phyloP scores from a whole-genome alignment of 108 stramenopile genomes.

The Chaetoceros muelleri region DNA sequence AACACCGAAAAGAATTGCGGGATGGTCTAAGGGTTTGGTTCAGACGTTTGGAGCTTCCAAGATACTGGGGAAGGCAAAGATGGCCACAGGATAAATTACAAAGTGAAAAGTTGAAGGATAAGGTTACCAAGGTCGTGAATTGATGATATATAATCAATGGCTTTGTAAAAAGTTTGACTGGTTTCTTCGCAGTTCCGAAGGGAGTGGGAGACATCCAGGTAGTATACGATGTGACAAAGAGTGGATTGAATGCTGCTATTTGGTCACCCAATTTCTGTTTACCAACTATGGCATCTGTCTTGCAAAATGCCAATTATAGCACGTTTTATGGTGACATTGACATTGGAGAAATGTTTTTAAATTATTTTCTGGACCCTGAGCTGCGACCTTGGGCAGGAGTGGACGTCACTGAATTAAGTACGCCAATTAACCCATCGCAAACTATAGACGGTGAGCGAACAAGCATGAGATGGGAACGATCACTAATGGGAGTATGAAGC shows the following conservation, averaged over 20 bases:
- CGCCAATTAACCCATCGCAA: too few relatives aligned
- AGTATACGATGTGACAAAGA: too few relatives aligned
- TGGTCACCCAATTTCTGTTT: slow-evolving; percentile 33
- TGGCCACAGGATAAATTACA: too few relatives aligned
- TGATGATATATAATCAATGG: slow-evolving; percentile 8
- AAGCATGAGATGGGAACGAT: too few relatives aligned
- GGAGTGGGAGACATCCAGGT: slow-evolving; percentile 29
- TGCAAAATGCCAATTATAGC: slow-evolving; percentile 1
- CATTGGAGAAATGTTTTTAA: slow-evolving; percentile 30
- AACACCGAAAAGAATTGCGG: too few relatives aligned
- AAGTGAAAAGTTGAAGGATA: slow-evolving; percentile 7
- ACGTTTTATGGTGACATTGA: slow-evolving; percentile 23
- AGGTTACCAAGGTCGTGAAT: slow-evolving; percentile 18
- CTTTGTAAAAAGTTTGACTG: slow-evolving; percentile 8
- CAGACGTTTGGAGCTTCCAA: background rate
- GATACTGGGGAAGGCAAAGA: too few relatives aligned
- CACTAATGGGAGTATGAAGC: too few relatives aligned
- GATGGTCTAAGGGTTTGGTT: slow-evolving; percentile 10
- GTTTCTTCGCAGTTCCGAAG: slow-evolving; percentile 31
- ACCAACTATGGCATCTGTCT: slow-evolving; percentile 16
- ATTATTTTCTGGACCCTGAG: slow-evolving; percentile 18
- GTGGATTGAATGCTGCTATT: slow-evolving; percentile 21
- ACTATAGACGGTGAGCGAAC: too few relatives aligned
- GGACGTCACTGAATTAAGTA: too few relatives aligned
- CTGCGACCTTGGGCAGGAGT: slow-evolving; percentile 17